Evolutionary conservation across 2,329 filamentous ascomycete species (phyloP).

Genomic region (Ascochyta koolunga): DNA sequence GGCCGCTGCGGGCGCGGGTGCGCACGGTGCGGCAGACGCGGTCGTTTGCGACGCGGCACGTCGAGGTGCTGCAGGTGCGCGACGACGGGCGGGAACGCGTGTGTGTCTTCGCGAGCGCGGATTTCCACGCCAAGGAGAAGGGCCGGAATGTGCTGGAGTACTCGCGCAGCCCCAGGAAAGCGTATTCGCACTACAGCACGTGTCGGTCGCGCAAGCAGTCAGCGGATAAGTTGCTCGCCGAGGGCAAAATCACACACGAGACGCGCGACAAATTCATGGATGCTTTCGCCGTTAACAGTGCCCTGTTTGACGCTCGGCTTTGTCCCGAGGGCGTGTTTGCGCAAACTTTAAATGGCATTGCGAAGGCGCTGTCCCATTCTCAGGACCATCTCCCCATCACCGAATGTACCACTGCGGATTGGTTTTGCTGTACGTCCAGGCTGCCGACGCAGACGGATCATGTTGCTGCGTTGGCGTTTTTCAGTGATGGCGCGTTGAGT

Average conservation of each 20-base stretch:
- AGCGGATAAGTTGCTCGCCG: conserved; percentile 1
- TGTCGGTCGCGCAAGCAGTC: conserved; percentile 6
- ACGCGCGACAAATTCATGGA: conserved; percentile 26
- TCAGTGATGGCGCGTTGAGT: conserved; percentile 54
- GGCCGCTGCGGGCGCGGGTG: conserved; percentile 48
- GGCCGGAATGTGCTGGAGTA: conserved; percentile 44
- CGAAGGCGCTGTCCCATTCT: conserved; percentile 42
- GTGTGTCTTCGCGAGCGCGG: conserved; percentile 53
- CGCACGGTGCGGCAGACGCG: conserved; percentile 52
- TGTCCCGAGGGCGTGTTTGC: conserved; percentile 51
- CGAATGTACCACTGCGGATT: conserved; percentile 49
- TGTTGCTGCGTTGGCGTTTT: conserved; percentile 50
- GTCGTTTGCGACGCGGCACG: conserved; percentile 56
- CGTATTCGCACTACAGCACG: conserved; percentile 37
- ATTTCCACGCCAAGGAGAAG: conserved; percentile 55
- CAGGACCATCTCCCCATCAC: conserved; percentile 50
- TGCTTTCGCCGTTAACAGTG: conserved; percentile 38
- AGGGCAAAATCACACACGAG: conserved; percentile 23
- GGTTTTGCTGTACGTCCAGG: conserved; percentile 39
- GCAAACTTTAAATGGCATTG: conserved; percentile 53
- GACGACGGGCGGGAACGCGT: conserved; percentile 46
- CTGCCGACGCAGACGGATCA: conserved; percentile 41
- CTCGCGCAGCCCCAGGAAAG: conserved; percentile 43
- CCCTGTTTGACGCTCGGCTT: conserved; percentile 47
- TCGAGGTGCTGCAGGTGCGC: conserved; percentile 53